phyloP scores from a whole-genome alignment of 495 filamentous ascomycete genomes.

The Penicillium paxilli region DNA sequence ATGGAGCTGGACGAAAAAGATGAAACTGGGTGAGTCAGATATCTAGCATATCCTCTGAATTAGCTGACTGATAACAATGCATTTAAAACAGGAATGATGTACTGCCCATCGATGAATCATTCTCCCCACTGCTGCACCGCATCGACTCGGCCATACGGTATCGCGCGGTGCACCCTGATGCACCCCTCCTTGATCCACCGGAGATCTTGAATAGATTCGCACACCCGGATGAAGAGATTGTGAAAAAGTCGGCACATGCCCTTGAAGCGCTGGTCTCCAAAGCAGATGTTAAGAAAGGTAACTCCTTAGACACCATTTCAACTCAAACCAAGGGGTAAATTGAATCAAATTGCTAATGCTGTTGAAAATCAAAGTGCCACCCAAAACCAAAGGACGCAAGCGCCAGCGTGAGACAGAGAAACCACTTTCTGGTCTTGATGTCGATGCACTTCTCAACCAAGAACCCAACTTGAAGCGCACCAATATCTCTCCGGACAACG shows the following conservation, averaged over 20 bases:
- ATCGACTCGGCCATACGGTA: slow-evolving; percentile 80
- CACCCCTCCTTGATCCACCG: slow-evolving; percentile 64
- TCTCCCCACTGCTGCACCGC: slow-evolving; percentile 89
- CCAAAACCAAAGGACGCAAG: slow-evolving; percentile 75
- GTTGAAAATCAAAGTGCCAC: too few species aligned
- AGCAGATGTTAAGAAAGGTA: slow-evolving; percentile 86
- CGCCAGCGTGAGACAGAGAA: slow-evolving; percentile 68
- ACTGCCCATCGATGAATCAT: slow-evolving; percentile 77
- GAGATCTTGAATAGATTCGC: slow-evolving; percentile 73
- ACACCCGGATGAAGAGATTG: slow-evolving; percentile 66
- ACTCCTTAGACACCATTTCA: neutral
- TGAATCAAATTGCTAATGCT: neutral
- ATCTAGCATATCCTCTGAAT: neutral
- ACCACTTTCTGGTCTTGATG: slow-evolving; percentile 88
- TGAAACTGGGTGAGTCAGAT: slow-evolving; percentile 67
- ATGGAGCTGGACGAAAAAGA: slow-evolving; percentile 80
- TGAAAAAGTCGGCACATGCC: slow-evolving; percentile 51
- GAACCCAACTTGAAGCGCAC: slow-evolving; percentile 54
- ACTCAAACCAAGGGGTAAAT: neutral
- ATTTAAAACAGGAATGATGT: slow-evolving; percentile 68
- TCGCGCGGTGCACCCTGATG: slow-evolving; percentile 73
- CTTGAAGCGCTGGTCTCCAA: slow-evolving; percentile 64
- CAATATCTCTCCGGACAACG: slow-evolving; percentile 74
- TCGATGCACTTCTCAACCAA: slow-evolving; percentile 70
- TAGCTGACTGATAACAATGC: neutral